Conservation (phyloP, 2,329 filamentous ascomycete genomes). For the Metarhizium guizhouense region DNA sequence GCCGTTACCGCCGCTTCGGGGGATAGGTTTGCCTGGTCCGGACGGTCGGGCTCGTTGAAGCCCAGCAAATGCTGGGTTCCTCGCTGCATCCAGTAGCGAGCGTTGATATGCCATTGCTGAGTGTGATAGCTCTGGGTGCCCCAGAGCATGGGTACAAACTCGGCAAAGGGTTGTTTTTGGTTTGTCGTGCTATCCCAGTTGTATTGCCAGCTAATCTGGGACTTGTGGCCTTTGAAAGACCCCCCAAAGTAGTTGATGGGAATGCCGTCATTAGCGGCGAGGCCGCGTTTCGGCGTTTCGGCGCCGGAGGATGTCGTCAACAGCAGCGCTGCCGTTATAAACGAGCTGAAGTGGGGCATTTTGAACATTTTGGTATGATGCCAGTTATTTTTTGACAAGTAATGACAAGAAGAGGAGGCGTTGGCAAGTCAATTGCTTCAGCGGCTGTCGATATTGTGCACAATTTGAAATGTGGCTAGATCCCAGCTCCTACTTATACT, state of each 20-base stretch:
- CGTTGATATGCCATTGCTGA: slow-evolving; percentile 9
- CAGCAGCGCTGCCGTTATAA: neutral
- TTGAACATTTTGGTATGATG: too few species aligned
- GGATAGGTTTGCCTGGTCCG: slow-evolving; percentile 15
- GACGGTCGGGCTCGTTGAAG: slow-evolving; percentile 16
- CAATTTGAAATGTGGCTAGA: too few species aligned
- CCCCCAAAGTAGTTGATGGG: slow-evolving; percentile 9
- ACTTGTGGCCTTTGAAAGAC: slow-evolving; percentile 2
- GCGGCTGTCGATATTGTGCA: too few species aligned
- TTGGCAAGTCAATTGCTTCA: too few species aligned
- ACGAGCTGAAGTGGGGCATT: too few species aligned
- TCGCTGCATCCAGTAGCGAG: slow-evolving; percentile 7
- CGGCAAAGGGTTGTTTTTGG: slow-evolving; percentile 11
- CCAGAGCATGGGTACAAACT: slow-evolving; percentile 18
- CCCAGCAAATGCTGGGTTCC: slow-evolving; percentile 13
- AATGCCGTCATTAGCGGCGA: slow-evolving; percentile 13
- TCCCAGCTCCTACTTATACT: too few species aligned
- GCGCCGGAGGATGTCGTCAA: neutral
- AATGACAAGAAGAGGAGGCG: too few species aligned
- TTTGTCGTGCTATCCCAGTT: slow-evolving; percentile 15
- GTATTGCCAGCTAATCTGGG: slow-evolving; percentile 16
- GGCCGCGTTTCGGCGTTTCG: slow-evolving; percentile 11
- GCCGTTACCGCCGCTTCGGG: slow-evolving; percentile 25
- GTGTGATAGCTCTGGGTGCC: slow-evolving; percentile 9
- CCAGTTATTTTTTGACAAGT: too few species aligned